phyloP scores from a whole-genome alignment of 2,329 filamentous ascomycete genomes.

The Fusarium transvaalense region DNA sequence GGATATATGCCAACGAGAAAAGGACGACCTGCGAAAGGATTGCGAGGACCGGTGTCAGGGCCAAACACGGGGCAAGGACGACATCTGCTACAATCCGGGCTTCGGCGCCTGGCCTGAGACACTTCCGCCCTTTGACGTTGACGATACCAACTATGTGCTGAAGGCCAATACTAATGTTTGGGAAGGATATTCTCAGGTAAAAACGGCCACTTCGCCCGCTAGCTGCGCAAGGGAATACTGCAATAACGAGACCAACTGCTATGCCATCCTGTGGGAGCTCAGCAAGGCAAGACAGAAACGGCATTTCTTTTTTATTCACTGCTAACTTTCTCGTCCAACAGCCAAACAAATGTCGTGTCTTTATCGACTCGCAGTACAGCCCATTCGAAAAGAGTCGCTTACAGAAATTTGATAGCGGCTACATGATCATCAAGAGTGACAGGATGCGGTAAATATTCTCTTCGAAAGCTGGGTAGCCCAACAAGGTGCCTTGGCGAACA shows the following conservation, averaged over 20 bases:
- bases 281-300: neutral
- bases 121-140: neutral
- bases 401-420: neutral
- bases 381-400: neutral
- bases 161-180: neutral
- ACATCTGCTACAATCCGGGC: neutral
- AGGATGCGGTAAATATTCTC: neutral
- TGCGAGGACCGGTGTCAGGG: neutral
- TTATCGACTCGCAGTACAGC: neutral
- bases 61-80: neutral
- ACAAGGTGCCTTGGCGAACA: neutral
- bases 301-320: neutral
- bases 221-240: neutral
- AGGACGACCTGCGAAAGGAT: neutral
- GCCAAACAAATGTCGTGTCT: neutral
- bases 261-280: neutral
- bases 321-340: neutral
- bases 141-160: neutral
- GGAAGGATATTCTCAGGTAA: neutral
- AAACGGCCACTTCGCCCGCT: neutral
- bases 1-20: neutral
- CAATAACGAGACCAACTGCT: neutral
- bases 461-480: neutral
- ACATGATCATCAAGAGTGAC: slow-evolving; percentile 1
- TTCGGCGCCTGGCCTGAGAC: neutral